Evolutionary conservation across 176 grass and related monocot genomes (phyloP).

Genomic region (Musa troglodytarum): DNA sequence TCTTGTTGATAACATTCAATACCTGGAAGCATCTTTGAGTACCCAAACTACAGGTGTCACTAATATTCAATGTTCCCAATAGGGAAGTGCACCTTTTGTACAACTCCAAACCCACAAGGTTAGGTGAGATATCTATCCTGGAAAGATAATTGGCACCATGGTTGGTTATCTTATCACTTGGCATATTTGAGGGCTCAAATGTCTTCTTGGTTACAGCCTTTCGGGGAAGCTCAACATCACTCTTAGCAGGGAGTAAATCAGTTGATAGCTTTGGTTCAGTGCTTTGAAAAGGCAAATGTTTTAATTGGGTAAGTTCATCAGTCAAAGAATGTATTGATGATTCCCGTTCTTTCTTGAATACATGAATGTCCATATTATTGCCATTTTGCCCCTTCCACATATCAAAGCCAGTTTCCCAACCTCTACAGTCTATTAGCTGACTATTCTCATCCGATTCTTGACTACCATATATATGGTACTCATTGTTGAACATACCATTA

Average conservation of each 20-base stretch:
- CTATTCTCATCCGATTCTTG: conserved; percentile 81
- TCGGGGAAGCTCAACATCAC: conserved; percentile 6
- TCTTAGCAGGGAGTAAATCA: conserved; percentile 18
- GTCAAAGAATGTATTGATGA: conserved; percentile 27
- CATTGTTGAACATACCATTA: conserved; percentile 44
- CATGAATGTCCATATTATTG: conserved; percentile 35
- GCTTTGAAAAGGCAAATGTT: conserved; percentile 30
- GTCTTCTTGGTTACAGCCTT: conserved; percentile 19
- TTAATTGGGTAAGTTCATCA: conserved; percentile 29
- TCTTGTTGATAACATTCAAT: neutral
- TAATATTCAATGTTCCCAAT: conserved; percentile 36
- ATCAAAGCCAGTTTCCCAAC: conserved; percentile 48
- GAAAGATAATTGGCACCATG: conserved; percentile 59
- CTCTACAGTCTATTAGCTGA: conserved; percentile 31
- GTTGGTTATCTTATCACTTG: conserved; percentile 28
- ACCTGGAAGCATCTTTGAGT: conserved; percentile 20
- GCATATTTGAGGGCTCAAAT: conserved; percentile 22
- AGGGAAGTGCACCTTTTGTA: conserved; percentile 51
- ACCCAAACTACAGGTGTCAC: conserved; percentile 7
- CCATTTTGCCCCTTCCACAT: conserved; percentile 50
- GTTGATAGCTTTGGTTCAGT: conserved; percentile 29
- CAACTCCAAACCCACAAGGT: conserved; percentile 64
- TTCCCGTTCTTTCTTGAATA: conserved; percentile 45
- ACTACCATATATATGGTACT: conserved; percentile 50
- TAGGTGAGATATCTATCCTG: conserved; percentile 47